Evolutionary conservation across 768 basidiomycete genomes (phyloP).

Genomic region (Lactarius sp.): DNA sequence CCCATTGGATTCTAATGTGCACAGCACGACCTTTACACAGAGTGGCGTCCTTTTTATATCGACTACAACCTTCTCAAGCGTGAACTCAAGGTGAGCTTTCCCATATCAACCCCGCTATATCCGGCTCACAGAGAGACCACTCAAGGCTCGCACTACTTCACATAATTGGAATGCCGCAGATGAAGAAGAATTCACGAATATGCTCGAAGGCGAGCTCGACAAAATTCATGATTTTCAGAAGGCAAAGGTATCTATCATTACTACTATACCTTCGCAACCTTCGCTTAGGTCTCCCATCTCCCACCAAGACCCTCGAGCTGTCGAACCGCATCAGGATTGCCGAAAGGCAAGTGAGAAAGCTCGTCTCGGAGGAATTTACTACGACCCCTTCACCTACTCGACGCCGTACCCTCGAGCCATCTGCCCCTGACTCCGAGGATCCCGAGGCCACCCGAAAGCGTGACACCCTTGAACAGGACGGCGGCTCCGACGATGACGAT

Average conservation of each 20-base stretch:
- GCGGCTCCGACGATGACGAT: constrained; percentile 67
- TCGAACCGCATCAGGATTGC: constrained; percentile 76
- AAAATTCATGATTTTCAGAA: constrained; percentile 95
- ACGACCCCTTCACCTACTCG: constrained; percentile 13
- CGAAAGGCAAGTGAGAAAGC: constrained; percentile 71
- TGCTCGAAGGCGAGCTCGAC: constrained; percentile 82
- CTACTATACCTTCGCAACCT: neutral
- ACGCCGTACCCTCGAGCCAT: constrained; percentile 11
- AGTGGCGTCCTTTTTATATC: constrained; percentile 89
- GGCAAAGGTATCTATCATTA: constrained; percentile 53
- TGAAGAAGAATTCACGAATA: constrained; percentile 73
- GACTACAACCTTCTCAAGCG: constrained; percentile 88
- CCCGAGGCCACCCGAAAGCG: constrained; percentile 30
- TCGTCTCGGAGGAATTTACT: constrained; percentile 56
- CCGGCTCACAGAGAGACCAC: neutral
- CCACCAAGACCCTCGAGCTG: constrained; percentile 68
- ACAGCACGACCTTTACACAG: constrained; percentile 79
- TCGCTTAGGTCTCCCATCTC: neutral
- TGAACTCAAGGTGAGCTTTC: constrained; percentile 64
- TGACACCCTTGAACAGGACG: constrained; percentile 49
- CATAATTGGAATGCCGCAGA: constrained; percentile 70
- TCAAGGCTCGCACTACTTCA: constrained; percentile 47
- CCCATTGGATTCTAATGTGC: neutral
- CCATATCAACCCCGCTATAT: neutral
- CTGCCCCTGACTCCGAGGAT: constrained; percentile 27